phyloP scores from a whole-genome alignment of 2,329 filamentous ascomycete genomes.

The Apiospora phragmitis region DNA sequence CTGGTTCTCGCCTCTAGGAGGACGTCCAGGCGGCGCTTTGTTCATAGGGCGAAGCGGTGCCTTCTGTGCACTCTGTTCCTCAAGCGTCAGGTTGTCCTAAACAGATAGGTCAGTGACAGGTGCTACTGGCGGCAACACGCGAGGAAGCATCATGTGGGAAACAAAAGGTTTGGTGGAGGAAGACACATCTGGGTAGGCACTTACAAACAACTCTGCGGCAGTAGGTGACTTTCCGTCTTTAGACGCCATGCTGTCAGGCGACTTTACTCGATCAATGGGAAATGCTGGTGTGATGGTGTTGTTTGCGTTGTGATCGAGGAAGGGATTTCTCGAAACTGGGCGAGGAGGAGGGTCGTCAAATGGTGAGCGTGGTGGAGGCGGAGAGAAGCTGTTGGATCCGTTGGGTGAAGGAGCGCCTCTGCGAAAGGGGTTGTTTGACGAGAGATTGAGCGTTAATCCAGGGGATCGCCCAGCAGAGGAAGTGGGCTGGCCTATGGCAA shows the following conservation, averaged over 20 bases:
- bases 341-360: constrained; percentile 61
- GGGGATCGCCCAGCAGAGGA: constrained; percentile 43
- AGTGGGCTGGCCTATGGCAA: constrained; percentile 35
- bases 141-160: neutral
- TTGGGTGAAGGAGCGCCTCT: constrained; percentile 67
- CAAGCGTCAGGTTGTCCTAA: constrained; percentile 68
- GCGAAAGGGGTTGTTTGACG: constrained; percentile 81
- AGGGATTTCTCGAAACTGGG: constrained; percentile 73
- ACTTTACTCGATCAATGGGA: constrained; percentile 31
- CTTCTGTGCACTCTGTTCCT: constrained; percentile 49
- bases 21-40: constrained; percentile 40
- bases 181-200: constrained; percentile 37
- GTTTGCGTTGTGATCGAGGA: constrained; percentile 57
- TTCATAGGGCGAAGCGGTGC: constrained; percentile 18
- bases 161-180: constrained; percentile 17
- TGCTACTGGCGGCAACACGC: neutral
- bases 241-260: constrained; percentile 51
- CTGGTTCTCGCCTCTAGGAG: constrained; percentile 48
- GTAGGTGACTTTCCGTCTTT: constrained; percentile 51
- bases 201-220: constrained; percentile 75
- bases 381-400: constrained; percentile 27
- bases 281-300: neutral
- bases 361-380: constrained; percentile 50
- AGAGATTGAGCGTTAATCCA: constrained; percentile 65
- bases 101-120: constrained; percentile 14